Conservation (phyloP, 495 filamentous ascomycete species). For the Penicillium psychrofluorescens region DNA sequence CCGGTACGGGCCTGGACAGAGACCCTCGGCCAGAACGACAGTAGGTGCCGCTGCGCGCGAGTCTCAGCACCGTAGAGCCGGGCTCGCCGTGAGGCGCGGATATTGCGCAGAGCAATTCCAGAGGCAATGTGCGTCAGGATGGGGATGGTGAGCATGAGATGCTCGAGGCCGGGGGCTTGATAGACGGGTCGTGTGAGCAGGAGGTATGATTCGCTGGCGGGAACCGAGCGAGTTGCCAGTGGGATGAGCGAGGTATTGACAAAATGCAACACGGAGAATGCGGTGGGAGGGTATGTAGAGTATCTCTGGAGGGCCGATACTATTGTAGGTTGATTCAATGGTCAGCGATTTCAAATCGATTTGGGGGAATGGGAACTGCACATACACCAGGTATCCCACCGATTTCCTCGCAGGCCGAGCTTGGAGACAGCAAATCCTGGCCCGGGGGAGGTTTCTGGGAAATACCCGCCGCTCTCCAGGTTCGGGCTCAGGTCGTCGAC, state of each 20-base stretch:
- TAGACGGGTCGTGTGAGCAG: constrained; percentile 66
- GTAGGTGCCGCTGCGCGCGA: constrained; percentile 24
- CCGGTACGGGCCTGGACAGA: constrained; percentile 61
- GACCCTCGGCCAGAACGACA: constrained; percentile 57
- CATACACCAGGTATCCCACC: constrained; percentile 57
- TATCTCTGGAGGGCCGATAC: constrained; percentile 78
- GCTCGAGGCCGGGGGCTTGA: constrained; percentile 56
- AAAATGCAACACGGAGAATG: constrained; percentile 72
- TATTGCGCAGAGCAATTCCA: constrained; percentile 67
- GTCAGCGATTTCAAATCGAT: too few species aligned
- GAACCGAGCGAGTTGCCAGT: constrained; percentile 48
- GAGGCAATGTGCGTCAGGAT: constrained; percentile 48
- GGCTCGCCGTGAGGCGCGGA: constrained; percentile 59
- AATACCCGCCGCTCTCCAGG: constrained; percentile 49
- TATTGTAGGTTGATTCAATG: constrained; percentile 18
- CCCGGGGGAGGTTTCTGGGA: constrained; percentile 22
- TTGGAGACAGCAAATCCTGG: constrained; percentile 17
- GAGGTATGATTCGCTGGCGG: constrained; percentile 48
- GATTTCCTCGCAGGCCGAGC: constrained; percentile 52
- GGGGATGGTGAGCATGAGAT: constrained; percentile 37
- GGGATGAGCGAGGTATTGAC: constrained; percentile 74
- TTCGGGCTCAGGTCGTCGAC: constrained; percentile 56
- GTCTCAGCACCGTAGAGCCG: constrained; percentile 61
- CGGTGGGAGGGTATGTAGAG: constrained; percentile 76
- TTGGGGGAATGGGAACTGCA: not conserved